phyloP scores from a whole-genome alignment of 2,329 filamentous ascomycete species.

The Verticillium zaregamsianum region DNA sequence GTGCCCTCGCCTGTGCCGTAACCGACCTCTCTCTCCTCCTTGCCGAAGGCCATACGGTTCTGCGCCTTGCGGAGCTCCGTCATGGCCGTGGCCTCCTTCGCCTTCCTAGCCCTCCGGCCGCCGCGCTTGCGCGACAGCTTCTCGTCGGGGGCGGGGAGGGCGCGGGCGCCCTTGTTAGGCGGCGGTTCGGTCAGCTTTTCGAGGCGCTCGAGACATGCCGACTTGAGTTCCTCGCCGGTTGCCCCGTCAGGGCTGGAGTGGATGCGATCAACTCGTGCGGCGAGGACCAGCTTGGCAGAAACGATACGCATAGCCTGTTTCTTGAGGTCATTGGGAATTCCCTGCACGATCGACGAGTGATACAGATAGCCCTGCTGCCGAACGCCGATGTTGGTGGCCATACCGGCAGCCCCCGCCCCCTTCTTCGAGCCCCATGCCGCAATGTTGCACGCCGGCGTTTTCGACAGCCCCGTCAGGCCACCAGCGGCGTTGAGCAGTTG shows the following conservation, averaged over 20 bases:
- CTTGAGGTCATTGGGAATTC: slow-evolving; percentile 77
- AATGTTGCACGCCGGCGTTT: slow-evolving; percentile 91
- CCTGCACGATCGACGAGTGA: slow-evolving; percentile 82
- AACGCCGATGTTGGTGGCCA: slow-evolving; percentile 89
- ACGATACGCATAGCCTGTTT: slow-evolving; percentile 94
- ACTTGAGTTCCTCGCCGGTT: slow-evolving; percentile 75
- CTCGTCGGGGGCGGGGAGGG: slow-evolving; percentile 88
- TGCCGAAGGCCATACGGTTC: slow-evolving; percentile 92
- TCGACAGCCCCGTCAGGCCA: slow-evolving; percentile 81
- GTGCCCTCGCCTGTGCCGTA: slow-evolving; percentile 85
- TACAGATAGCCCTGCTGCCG: slow-evolving; percentile 92
- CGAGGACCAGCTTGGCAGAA: slow-evolving; percentile 88
- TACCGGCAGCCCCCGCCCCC: slow-evolving; percentile 66
- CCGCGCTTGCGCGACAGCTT: slow-evolving; percentile 92
- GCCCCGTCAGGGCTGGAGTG: slow-evolving; percentile 79
- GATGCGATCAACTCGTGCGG: slow-evolving; percentile 82
- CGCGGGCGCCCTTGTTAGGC: slow-evolving; percentile 81
- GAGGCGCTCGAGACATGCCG: slow-evolving; percentile 77
- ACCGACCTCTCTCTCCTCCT: slow-evolving; percentile 90
- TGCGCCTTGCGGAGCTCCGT: slow-evolving; percentile 94
- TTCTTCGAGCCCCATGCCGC: slow-evolving; percentile 88
- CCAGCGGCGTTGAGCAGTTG: slow-evolving; percentile 95
- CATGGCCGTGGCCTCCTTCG: slow-evolving; percentile 96
- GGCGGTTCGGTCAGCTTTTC: slow-evolving; percentile 92
- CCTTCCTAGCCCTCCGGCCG: slow-evolving; percentile 82